phyloP scores from a whole-genome alignment of 495 filamentous ascomycete species.

The Penicillium longicatenatum region DNA sequence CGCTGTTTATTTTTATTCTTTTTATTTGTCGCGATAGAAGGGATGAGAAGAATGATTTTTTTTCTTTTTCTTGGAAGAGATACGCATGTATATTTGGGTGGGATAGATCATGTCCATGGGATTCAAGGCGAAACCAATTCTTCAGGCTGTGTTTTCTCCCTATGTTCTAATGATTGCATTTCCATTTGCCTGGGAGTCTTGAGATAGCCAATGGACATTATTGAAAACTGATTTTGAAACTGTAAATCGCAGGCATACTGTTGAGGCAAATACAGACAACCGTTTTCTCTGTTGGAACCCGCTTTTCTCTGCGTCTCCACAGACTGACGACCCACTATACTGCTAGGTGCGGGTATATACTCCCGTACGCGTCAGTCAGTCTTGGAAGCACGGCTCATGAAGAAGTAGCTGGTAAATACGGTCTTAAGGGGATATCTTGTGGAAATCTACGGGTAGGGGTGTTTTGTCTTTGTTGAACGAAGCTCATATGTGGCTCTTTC shows the following conservation, averaged over 20 bases:
- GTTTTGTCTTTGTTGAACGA: too few relatives aligned
- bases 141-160: conserved; percentile 16
- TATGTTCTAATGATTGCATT: conserved; percentile 26
- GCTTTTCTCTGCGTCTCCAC: not conserved
- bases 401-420: not conserved
- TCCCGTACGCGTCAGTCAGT: not conserved
- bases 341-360: not conserved
- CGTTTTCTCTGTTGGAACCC: not conserved
- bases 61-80: conserved; percentile 11
- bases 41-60: conserved; percentile 6
- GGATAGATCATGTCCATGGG: conserved; percentile 22
- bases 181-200: conserved; percentile 24
- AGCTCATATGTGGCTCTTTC: too few relatives aligned
- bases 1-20: conserved; percentile 12
- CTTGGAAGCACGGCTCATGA: not conserved
- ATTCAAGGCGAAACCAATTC: conserved; percentile 20
- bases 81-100: conserved; percentile 26
- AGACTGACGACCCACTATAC: not conserved
- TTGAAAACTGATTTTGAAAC: not conserved
- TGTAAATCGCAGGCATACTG: not conserved
- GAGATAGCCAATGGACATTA: conserved; percentile 23
- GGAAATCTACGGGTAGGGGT: too few relatives aligned
- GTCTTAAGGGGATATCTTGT: not conserved
- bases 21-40: conserved; percentile 21
- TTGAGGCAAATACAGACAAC: not conserved